A percentile compares a stretch with the other conserved stretches of the same genome.
Conservation (phyloP, 2,329 filamentous ascomycete genomes). For the Colletotrichum cereale region DNA sequence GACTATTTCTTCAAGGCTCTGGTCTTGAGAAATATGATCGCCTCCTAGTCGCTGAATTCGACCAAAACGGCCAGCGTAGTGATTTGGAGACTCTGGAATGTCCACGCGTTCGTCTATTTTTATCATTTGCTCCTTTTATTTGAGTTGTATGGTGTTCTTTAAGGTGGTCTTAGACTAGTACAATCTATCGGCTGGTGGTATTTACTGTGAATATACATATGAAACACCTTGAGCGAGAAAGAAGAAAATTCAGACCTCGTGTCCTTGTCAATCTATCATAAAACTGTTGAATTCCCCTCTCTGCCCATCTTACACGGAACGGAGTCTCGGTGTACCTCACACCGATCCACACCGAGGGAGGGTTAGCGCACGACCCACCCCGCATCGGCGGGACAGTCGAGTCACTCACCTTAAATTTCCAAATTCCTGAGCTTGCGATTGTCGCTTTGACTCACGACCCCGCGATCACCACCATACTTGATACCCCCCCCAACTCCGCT, state of each 20-base stretch:
- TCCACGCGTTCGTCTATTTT: not conserved
- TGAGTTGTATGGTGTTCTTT: not conserved
- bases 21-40: not conserved
- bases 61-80: not conserved
- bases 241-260: fast-evolving
- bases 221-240: fast-evolving
- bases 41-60: not conserved
- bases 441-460: slow-evolving; percentile 30
- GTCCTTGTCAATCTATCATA: not conserved
- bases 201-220: not conserved
- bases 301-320: not conserved
- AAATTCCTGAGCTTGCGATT: slow-evolving; percentile 15
- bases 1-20: no score
- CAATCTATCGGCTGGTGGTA: not conserved
- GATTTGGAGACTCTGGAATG: no score
- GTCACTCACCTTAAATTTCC: slow-evolving; percentile 42
- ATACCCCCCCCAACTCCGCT: slow-evolving; percentile 15
- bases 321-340: not conserved
- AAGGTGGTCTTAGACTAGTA: not conserved
- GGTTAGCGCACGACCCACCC: slow-evolving; percentile 29
- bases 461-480: slow-evolving; percentile 18
- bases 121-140: not conserved
- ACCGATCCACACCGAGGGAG: slow-evolving; percentile 26
- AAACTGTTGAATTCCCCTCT: not conserved
- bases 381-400: slow-evolving; percentile 25